These are phyloP conservation scores for Podaxis sp. DNA, from an alignment of 768 basidiomycete species.

Conservation along the genomic window DNA sequence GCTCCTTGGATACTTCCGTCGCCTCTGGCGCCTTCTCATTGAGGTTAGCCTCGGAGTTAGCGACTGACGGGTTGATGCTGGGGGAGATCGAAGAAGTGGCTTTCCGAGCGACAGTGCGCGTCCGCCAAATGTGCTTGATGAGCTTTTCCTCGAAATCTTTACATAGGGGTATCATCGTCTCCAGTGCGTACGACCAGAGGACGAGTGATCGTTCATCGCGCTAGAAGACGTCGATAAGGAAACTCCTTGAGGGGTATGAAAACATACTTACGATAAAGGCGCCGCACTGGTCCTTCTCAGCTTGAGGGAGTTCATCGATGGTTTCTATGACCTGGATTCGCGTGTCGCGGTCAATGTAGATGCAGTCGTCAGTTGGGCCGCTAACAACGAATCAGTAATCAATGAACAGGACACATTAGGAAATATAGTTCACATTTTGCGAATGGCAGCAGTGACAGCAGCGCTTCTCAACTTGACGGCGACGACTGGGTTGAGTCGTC, in stretches of 20 bases:
- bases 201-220: constrained; percentile 79
- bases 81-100: constrained; percentile 18
- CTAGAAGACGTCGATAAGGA: constrained; percentile 22
- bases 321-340: constrained; percentile 82
- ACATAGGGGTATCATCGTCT: constrained; percentile 64
- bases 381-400: constrained; percentile 30
- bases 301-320: constrained; percentile 64
- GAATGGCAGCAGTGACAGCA: constrained; percentile 73
- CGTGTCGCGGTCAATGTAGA: constrained; percentile 76
- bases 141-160: constrained; percentile 76
- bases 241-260: not conserved
- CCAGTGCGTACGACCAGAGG: constrained; percentile 77
- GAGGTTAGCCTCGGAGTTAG: constrained; percentile 28
- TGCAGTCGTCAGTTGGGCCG: constrained; percentile 48
- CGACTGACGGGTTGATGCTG: constrained; percentile 18
- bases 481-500: constrained; percentile 77
- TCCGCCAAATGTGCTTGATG: constrained; percentile 79
- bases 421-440: constrained; percentile 52
- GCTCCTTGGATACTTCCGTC: constrained; percentile 20
- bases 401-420: constrained; percentile 1
- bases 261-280: constrained; percentile 62
- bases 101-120: constrained; percentile 31
- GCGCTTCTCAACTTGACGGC: constrained; percentile 78
- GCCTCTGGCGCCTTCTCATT: constrained; percentile 32
- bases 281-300: constrained; percentile 87